Percentiles rank a stretch among this genome's conserved stretches.
Evolutionary conservation across 345 rosid species (phyloP).

Genomic region (Raphanus sativus): DNA sequence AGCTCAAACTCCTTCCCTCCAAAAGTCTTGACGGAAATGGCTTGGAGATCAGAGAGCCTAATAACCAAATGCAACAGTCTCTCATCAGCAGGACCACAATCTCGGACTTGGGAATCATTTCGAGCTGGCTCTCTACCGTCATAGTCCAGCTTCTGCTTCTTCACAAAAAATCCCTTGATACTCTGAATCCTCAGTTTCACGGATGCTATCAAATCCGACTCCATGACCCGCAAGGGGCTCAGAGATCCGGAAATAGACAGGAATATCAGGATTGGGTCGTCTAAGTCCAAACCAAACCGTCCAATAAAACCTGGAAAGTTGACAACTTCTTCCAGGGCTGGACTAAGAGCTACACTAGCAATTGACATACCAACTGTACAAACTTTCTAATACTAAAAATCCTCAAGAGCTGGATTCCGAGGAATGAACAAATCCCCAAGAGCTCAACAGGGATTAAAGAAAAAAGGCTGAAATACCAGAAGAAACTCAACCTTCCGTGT

Average conservation of each 20-base stretch:
- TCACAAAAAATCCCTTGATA: constrained; percentile 59
- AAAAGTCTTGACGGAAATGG: constrained; percentile 58
- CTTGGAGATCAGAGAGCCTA: constrained; percentile 64
- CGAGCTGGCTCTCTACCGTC: constrained; percentile 63
- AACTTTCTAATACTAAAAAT: constrained; percentile 20
- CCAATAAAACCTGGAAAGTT: constrained; percentile 39
- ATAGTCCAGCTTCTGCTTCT: constrained; percentile 65
- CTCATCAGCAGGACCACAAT: constrained; percentile 64
- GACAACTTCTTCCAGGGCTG: constrained; percentile 49
- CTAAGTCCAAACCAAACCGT: constrained; percentile 36
- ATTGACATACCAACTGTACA: constrained; percentile 50
- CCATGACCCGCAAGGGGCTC: constrained; percentile 60
- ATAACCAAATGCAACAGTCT: constrained; percentile 65
- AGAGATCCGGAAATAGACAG: constrained; percentile 60
- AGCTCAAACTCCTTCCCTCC: constrained; percentile 67
- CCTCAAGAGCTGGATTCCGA: constrained; percentile 3
- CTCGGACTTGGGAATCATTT: constrained; percentile 48
- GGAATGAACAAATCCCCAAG: background rate
- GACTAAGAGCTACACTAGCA: constrained; percentile 62
- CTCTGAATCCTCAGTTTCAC: constrained; percentile 79
- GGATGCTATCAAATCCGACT: constrained; percentile 70
- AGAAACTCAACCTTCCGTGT: constrained; percentile 28
- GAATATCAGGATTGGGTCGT: constrained; percentile 56
- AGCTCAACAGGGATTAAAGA: constrained; percentile 9
- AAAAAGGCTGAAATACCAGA: constrained; percentile 20